Evolutionary conservation across 2,329 filamentous ascomycete species (phyloP).

Genomic region (Cladosporium colombiae): DNA sequence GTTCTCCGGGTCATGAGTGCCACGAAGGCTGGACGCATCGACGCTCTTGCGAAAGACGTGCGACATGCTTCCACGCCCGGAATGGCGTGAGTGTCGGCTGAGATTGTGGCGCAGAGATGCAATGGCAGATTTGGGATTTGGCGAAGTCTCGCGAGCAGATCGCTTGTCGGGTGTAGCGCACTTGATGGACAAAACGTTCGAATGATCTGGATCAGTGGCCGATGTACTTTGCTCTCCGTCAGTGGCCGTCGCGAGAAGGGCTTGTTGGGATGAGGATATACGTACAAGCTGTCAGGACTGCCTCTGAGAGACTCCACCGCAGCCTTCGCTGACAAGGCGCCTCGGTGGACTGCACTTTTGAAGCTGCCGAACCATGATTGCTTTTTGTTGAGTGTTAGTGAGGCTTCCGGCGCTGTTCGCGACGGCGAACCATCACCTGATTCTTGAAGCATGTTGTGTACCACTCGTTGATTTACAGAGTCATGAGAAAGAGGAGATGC

Average conservation of each 20-base stretch:
- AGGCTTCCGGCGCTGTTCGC: conserved; percentile 3
- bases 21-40: conserved; percentile 13
- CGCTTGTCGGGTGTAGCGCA: background rate
- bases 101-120: conserved; percentile 20
- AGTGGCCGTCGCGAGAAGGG: background rate
- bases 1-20: conserved; percentile 12
- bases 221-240: background rate
- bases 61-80: conserved; percentile 15
- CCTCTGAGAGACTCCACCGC: conserved; percentile 19
- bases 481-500: background rate
- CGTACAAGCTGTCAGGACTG: conserved; percentile 10
- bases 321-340: conserved; percentile 22
- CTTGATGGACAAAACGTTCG: background rate
- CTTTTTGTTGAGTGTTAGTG: conserved; percentile 22
- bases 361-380: conserved; percentile 23
- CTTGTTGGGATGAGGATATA: background rate
- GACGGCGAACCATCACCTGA: conserved; percentile 2
- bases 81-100: conserved; percentile 9
- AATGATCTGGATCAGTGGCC: background rate
- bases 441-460: conserved; percentile 13
- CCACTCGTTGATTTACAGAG: background rate
- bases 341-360: conserved; percentile 18
- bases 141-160: background rate
- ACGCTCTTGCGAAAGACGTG: conserved; percentile 2
- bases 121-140: conserved; percentile 6